A percentile compares a stretch with the other conserved stretches of the same genome.
phyloP scores from a whole-genome alignment of 345 rosid species.

The Eutrema japonicum region DNA sequence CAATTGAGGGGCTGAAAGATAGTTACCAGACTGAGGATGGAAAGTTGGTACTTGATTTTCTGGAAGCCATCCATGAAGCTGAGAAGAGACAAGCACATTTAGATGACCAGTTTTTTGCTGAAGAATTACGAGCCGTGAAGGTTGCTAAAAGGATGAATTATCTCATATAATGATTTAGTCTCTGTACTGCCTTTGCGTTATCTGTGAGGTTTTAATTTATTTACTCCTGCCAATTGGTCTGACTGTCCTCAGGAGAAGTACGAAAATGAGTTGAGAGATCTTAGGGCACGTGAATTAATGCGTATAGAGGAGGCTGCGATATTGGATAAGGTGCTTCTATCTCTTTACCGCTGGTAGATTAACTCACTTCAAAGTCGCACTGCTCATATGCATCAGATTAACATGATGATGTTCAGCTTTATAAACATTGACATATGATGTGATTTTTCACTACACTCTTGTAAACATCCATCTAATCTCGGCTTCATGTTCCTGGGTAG shows the following conservation, averaged over 20 bases:
- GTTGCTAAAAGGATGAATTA: slow-evolving; percentile 44
- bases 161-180: slow-evolving; percentile 15
- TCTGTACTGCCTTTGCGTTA: background rate
- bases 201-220: slow-evolving; percentile 11
- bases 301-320: slow-evolving; percentile 93
- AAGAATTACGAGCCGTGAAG: slow-evolving; percentile 76
- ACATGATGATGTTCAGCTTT: slow-evolving; percentile 11
- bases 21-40: slow-evolving; percentile 66
- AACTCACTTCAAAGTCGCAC: slow-evolving; percentile 14
- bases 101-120: slow-evolving; percentile 78
- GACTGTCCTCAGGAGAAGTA: slow-evolving; percentile 72
- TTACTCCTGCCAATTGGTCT: background rate
- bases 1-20: slow-evolving; percentile 60
- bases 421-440: background rate
- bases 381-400: slow-evolving; percentile 21
- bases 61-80: slow-evolving; percentile 89
- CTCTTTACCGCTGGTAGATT: slow-evolving; percentile 19
- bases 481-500: slow-evolving; percentile 21
- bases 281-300: slow-evolving; percentile 93
- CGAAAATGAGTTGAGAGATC: slow-evolving; percentile 88
- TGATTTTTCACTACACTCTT: slow-evolving; percentile 10
- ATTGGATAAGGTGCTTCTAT: slow-evolving; percentile 75
- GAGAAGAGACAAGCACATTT: slow-evolving; percentile 87
- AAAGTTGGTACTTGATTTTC: slow-evolving; percentile 75
- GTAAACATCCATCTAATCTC: background rate